These are phyloP conservation scores for Botrytis medusae DNA, from an alignment of 2,329 filamentous ascomycete genomes.

Conservation along the genomic window DNA sequence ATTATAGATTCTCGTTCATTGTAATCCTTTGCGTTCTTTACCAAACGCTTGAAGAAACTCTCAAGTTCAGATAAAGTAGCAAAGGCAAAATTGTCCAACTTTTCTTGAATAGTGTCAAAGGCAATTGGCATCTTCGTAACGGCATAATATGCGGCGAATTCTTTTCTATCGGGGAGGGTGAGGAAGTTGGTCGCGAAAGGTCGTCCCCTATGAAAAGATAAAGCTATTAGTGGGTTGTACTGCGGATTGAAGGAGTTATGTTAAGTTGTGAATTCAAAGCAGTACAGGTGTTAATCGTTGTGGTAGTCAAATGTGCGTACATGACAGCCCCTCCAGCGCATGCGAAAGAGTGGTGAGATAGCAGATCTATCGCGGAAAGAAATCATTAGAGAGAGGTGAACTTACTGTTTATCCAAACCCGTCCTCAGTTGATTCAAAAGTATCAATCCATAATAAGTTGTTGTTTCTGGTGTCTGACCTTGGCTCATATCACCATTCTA, in stretches of 20 bases:
- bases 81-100: constrained; percentile 69
- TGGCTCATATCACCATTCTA: constrained; percentile 31
- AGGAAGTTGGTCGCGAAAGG: constrained; percentile 75
- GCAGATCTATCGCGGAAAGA: constrained; percentile 6
- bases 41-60: constrained; percentile 83
- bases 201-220: constrained; percentile 56
- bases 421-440: constrained; percentile 74
- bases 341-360: neutral
- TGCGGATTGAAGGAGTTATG: neutral
- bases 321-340: neutral
- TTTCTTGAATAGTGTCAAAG: constrained; percentile 72
- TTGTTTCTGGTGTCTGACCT: constrained; percentile 64
- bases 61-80: constrained; percentile 71
- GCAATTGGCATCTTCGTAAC: constrained; percentile 76
- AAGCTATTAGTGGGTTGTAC: constrained; percentile 22
- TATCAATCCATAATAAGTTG: constrained; percentile 67
- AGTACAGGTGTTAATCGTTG: neutral
- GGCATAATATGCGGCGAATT: constrained; percentile 74
- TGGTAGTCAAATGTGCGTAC: neutral
- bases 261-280: neutral
- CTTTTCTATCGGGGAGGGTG: constrained; percentile 62
- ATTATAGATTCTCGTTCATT: constrained; percentile 71
- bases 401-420: constrained; percentile 80
- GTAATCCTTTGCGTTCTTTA: constrained; percentile 82
- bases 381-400: constrained; percentile 27